Percentiles rank a stretch among this genome's conserved stretches.
phyloP scores from a whole-genome alignment of 202 grass and related monocot species.

The Schoenoplectus triqueter region DNA sequence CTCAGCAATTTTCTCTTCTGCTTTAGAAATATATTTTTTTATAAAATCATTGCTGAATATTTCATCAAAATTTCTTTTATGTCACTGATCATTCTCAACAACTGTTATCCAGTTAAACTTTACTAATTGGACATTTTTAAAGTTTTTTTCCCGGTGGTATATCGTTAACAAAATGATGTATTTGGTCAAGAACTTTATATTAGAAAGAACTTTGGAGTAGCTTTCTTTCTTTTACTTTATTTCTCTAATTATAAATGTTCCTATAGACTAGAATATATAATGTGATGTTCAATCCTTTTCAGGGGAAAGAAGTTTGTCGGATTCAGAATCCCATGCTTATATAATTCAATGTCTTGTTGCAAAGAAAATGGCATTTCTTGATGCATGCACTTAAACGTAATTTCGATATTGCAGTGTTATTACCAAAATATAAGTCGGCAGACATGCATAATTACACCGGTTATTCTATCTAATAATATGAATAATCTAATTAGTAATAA shows the following conservation, averaged over 20 bases:
- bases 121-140: not conserved
- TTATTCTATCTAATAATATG: too few species aligned
- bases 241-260: slow-evolving; percentile 3
- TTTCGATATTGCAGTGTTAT: not conserved
- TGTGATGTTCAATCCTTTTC: slow-evolving; percentile 5
- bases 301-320: slow-evolving; percentile 16
- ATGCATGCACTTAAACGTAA: not conserved
- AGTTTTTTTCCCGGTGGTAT: too few species aligned
- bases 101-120: too few species aligned
- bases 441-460: not conserved
- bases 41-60: too few species aligned
- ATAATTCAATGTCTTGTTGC: not conserved
- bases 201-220: not conserved
- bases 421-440: not conserved
- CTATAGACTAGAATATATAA: not conserved
- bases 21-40: too few species aligned
- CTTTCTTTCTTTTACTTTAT: slow-evolving; percentile 13
- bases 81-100: too few species aligned
- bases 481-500: too few species aligned
- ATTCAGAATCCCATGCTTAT: not conserved
- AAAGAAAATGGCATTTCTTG: not conserved
- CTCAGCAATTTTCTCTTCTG: too few species aligned
- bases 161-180: not conserved
- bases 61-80: too few species aligned
- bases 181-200: not conserved